A percentile compares a stretch with the other conserved stretches of the same genome.
phyloP scores from a whole-genome alignment of 2,329 filamentous ascomycete genomes.

The Aspergillus ibericus region DNA sequence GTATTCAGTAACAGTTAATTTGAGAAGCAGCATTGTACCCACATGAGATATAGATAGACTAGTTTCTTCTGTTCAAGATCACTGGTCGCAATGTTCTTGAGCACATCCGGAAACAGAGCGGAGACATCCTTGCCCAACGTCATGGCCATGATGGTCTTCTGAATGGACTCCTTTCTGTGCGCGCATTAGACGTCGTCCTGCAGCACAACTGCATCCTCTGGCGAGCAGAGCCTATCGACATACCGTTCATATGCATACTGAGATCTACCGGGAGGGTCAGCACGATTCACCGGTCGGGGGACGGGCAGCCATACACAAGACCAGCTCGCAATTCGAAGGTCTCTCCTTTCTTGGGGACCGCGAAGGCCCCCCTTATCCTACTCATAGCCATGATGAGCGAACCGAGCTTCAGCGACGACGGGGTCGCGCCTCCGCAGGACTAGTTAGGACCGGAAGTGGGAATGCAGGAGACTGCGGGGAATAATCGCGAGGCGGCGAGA shows the following conservation, averaged over 20 bases:
- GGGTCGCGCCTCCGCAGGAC: conserved; percentile 35
- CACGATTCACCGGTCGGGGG: conserved; percentile 25
- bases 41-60: conserved; percentile 98
- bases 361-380: conserved; percentile 90
- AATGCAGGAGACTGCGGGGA: conserved; percentile 32
- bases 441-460: conserved; percentile 15
- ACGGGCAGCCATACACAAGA: conserved; percentile 60
- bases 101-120: conserved; percentile 90
- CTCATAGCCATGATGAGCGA: conserved; percentile 77
- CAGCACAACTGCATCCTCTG: neutral
- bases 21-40: conserved; percentile 32
- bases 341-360: conserved; percentile 91
- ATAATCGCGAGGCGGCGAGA: conserved; percentile 22
- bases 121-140: conserved; percentile 98
- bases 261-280: conserved; percentile 59
- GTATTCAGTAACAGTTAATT: conserved; percentile 19
- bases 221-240: conserved; percentile 11
- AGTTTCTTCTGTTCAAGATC: conserved; percentile 99
- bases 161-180: conserved; percentile 87
- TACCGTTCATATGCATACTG: conserved; percentile 97
- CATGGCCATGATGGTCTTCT: conserved; percentile 99
- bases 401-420: conserved; percentile 37
- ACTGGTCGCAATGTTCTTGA: conserved; percentile 95
- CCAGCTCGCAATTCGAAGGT: conserved; percentile 96
- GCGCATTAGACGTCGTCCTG: conserved; percentile 28